Conservation (phyloP, 148 eudicot species). For the Mesembryanthemum crystallinum region DNA sequence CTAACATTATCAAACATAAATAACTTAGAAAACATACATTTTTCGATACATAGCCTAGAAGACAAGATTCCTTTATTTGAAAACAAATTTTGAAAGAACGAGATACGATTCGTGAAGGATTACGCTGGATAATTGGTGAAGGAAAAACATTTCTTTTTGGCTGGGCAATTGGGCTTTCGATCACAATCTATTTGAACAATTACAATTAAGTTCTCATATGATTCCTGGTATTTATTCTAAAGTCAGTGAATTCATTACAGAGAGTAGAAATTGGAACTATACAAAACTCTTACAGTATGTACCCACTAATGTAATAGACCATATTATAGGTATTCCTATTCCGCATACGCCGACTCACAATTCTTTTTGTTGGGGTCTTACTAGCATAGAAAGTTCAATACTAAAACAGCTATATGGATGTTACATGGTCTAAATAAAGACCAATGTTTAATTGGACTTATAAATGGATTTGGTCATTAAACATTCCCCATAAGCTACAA, state of each 20-base stretch:
- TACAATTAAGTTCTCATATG: not conserved
- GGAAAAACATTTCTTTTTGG: not conserved
- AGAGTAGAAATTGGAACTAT: not conserved
- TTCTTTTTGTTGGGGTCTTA: no score
- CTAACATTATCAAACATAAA: not conserved
- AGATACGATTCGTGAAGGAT: not conserved
- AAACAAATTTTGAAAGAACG: not conserved
- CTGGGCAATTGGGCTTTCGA: not conserved
- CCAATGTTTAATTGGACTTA: no score
- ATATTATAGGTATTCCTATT: not conserved
- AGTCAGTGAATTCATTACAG: not conserved
- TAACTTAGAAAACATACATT: not conserved
- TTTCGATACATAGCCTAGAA: not conserved
- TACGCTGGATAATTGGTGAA: not conserved
- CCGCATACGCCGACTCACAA: not conserved
- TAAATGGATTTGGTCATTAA: no score
- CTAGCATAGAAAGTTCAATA: not conserved
- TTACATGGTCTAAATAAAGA: no score
- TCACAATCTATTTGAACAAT: not conserved
- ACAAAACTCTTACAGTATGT: not conserved
- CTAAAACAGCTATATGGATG: not conserved
- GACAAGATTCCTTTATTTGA: not conserved
- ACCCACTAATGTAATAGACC: not conserved
- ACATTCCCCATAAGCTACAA: no score
- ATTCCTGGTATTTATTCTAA: not conserved